phyloP scores from a whole-genome alignment of 345 rosid species.

The Hibiscus tridactylites region DNA sequence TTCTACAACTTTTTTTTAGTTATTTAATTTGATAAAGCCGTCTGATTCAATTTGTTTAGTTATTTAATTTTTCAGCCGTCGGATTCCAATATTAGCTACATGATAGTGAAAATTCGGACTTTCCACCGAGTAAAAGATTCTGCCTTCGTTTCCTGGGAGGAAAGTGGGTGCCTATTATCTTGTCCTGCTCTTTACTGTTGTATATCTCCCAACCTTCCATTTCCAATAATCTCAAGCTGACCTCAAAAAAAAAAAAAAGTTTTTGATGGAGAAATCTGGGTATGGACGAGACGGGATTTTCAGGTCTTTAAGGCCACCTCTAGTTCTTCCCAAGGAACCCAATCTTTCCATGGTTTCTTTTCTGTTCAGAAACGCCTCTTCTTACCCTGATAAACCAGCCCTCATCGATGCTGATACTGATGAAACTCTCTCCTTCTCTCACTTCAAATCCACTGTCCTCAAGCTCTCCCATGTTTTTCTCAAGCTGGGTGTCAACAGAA shows the following conservation, averaged over 20 bases:
- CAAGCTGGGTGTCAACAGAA: slow-evolving; percentile 48
- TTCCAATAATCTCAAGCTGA: background rate
- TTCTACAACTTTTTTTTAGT: too few relatives aligned
- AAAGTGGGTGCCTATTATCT: too few relatives aligned
- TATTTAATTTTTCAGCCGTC: too few relatives aligned
- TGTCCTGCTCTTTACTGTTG: background rate
- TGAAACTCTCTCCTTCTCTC: slow-evolving; percentile 44
- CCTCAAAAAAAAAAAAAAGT: too few relatives aligned
- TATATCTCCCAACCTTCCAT: background rate
- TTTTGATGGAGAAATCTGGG: slow-evolving; percentile 27
- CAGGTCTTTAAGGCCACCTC: slow-evolving; percentile 60
- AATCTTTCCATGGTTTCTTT: slow-evolving; percentile 52
- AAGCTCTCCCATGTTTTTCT: slow-evolving; percentile 57
- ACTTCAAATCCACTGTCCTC: slow-evolving; percentile 45
- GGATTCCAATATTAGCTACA: too few relatives aligned
- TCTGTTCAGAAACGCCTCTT: slow-evolving; percentile 49
- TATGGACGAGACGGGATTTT: slow-evolving; percentile 76
- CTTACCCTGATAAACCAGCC: slow-evolving; percentile 56
- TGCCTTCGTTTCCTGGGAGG: too few relatives aligned
- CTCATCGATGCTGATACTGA: slow-evolving; percentile 58
- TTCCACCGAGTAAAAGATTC: too few relatives aligned
- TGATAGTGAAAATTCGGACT: too few relatives aligned
- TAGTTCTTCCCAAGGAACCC: slow-evolving; percentile 52
- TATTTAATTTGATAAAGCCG: too few relatives aligned
- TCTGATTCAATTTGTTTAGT: too few relatives aligned